phyloP scores from a whole-genome alignment of 2,329 filamentous ascomycete genomes.

The Ophiostoma tasmaniense region DNA sequence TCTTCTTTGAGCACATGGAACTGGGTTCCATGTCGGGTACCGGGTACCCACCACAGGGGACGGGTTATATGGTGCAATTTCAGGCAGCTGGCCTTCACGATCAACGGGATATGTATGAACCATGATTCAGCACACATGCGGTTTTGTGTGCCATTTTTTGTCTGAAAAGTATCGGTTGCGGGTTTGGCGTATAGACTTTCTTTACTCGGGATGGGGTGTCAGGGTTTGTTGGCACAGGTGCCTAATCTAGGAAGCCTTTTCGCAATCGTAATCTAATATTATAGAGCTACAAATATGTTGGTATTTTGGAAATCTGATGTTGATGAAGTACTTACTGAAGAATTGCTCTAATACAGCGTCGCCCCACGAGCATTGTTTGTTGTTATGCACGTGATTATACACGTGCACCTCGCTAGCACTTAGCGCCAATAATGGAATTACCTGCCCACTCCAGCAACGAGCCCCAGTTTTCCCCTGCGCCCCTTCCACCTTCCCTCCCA shows the following conservation, averaged over 20 bases:
- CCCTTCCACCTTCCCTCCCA: constrained; percentile 6
- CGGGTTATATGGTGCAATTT: neutral
- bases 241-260: constrained; percentile 4
- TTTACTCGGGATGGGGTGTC: constrained; percentile 1
- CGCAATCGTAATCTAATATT: constrained; percentile 1
- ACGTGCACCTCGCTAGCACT: neutral
- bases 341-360: too few species aligned
- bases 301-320: neutral
- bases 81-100: constrained; percentile 6
- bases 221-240: constrained; percentile 5
- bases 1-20: neutral
- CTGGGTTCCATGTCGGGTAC: neutral
- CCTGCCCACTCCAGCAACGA: constrained; percentile 2
- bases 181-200: constrained; percentile 3
- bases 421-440: neutral
- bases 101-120: constrained; percentile 4
- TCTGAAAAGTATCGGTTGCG: neutral
- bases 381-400: neutral
- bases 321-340: too few species aligned
- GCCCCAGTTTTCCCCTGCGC: constrained; percentile 9
- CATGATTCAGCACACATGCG: neutral
- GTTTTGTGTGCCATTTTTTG: constrained; percentile 1
- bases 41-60: neutral
- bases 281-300: neutral
- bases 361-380: too few species aligned